Conservation (phyloP, 2,329 filamentous ascomycete genomes). For the Sporothrix sp. region DNA sequence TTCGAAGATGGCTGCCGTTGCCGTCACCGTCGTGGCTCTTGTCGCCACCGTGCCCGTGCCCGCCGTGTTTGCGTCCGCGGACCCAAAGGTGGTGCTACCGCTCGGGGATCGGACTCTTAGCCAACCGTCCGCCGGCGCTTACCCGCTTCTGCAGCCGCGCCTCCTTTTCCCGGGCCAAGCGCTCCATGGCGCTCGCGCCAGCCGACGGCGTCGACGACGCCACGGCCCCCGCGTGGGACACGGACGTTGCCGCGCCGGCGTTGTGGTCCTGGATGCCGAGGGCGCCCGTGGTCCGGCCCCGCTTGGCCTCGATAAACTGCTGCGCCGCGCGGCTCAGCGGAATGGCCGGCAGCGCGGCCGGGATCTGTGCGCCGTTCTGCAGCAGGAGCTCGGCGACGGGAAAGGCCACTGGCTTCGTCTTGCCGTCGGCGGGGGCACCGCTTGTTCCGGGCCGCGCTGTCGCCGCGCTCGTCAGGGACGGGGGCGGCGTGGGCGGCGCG, state of each 20-base stretch:
- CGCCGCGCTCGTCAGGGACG: neutral
- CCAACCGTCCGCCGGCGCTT: slow-evolving; percentile 65
- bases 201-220: slow-evolving; percentile 45
- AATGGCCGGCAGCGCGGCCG: slow-evolving; percentile 64
- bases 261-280: neutral
- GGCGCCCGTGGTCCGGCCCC: slow-evolving; percentile 30
- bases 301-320: slow-evolving; percentile 74
- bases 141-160: slow-evolving; percentile 66
- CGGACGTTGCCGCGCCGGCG: slow-evolving; percentile 20
- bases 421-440: slow-evolving; percentile 23
- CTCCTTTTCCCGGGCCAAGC: slow-evolving; percentile 53
- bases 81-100: slow-evolving; percentile 33
- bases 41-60: neutral
- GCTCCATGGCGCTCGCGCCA: slow-evolving; percentile 32
- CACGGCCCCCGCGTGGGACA: slow-evolving; percentile 2
- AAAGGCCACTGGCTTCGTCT: slow-evolving; percentile 58
- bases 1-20: neutral
- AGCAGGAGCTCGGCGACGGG: slow-evolving; percentile 82
- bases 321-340: slow-evolving; percentile 73
- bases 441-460: neutral
- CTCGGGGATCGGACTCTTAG: slow-evolving; percentile 54
- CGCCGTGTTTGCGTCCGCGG: slow-evolving; percentile 2
- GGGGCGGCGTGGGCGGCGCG: slow-evolving; percentile 27
- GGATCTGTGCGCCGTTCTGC: slow-evolving; percentile 89
- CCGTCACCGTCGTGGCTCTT: neutral